Evolutionary conservation across 768 basidiomycete genomes (phyloP), one percentile per base, ranked within the genome.

Genomic region (Sarcomyxa edulis): DNA sequence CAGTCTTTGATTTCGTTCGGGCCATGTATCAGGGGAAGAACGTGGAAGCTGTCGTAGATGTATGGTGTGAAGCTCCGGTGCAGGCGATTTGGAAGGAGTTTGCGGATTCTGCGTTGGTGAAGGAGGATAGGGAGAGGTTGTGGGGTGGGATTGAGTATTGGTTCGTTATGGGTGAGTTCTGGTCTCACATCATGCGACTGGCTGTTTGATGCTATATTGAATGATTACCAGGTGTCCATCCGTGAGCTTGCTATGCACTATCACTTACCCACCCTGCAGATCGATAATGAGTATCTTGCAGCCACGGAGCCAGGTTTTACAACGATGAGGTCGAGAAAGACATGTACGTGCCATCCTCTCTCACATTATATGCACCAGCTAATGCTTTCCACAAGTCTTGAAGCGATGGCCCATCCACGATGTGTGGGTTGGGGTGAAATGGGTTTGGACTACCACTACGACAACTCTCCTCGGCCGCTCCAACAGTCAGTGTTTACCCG

Each of bases 381-480:
- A 6, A 15, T 32, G 6, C 8, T 6, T 28, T 11, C 12, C 11
- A 29, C 1, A 49, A 88, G 84, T 20, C 43, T 86, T 35, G 77
- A 80, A 51, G 87, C 87, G 2, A 85, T 89, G 76, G 31, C 65
- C 0, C 88, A 91, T 48, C 84, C 86, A 1, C 76, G 82, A 8
- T 90, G 87, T 50, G 87, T 92, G 6, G 86, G 87, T 3, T 85
- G 84, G 81, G 90, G 90, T 1, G 90, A 94, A 52, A 91, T 91
- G 40, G 88, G 90, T 0, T 71, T 89, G 9, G 89, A 92, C 45
- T 90, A 87, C 48, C 85, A 90, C 55, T 88, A 91, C 56, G 77
- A 86, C 58, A 71, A 78, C 45, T 85, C 86, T 0, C 84, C 87
- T 0, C 75, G 81, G 7, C 70, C 74, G 1, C 49, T 80, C 1